These are phyloP conservation scores for Pilobolus umbonatus DNA, from an alignment of 192 early-diverging fungal species.

Conservation along the genomic window DNA sequence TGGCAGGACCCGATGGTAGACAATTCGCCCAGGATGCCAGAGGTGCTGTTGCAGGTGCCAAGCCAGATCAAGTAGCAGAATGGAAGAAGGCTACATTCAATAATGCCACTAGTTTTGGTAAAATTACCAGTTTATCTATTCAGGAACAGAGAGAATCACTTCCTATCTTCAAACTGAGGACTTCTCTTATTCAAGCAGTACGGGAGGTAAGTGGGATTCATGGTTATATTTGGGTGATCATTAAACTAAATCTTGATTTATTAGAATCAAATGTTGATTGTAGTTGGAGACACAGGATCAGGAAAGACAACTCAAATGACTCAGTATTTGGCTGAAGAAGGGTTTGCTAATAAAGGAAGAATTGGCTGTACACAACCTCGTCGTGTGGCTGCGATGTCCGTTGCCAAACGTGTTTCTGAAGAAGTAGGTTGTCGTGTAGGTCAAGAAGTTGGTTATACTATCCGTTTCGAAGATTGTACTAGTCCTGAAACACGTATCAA, in stretches of 20 bases:
- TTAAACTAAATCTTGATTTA: neutral
- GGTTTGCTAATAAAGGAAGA: slow-evolving; percentile 80
- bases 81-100: slow-evolving; percentile 84
- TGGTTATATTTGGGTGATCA: neutral
- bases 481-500: slow-evolving; percentile 85
- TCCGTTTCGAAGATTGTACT: slow-evolving; percentile 98
- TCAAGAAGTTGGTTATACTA: slow-evolving; percentile 95
- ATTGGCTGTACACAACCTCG: slow-evolving; percentile 99
- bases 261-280: slow-evolving; percentile 68
- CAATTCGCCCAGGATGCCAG: slow-evolving; percentile 93
- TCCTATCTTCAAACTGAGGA: slow-evolving; percentile 82
- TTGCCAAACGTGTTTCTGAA: slow-evolving; percentile 96
- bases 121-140: slow-evolving; percentile 77
- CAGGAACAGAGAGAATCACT: slow-evolving; percentile 82
- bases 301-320: slow-evolving; percentile 99
- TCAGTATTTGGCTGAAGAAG: slow-evolving; percentile 96
- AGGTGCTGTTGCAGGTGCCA: slow-evolving; percentile 57
- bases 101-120: slow-evolving; percentile 88
- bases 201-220: slow-evolving; percentile 36
- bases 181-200: slow-evolving; percentile 77
- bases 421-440: slow-evolving; percentile 92
- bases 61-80: slow-evolving; percentile 74
- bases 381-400: slow-evolving; percentile 98
- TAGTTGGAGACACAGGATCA: slow-evolving; percentile 96
- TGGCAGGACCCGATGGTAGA: slow-evolving; percentile 84